Conservation (phyloP, 805 yeast genomes). For the Candida argentea region DNA sequence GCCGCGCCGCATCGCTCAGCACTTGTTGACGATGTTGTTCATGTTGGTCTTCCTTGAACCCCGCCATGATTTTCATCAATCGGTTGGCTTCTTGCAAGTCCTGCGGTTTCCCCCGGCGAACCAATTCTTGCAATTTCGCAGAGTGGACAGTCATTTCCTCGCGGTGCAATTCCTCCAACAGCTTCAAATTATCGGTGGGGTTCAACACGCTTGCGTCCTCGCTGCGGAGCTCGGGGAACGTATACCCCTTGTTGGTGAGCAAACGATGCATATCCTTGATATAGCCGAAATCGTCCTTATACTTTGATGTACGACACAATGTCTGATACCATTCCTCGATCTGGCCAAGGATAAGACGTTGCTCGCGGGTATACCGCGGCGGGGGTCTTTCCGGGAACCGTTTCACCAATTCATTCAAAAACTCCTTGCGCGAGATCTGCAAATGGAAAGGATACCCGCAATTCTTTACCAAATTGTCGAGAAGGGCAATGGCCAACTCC, state of each 20-base stretch:
- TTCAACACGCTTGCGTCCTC: conserved; percentile 91
- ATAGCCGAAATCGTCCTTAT: conserved; percentile 85
- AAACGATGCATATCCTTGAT: conserved; percentile 94
- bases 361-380: conserved; percentile 69
- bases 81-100: conserved; percentile 95
- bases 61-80: conserved; percentile 97
- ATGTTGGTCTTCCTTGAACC: conserved; percentile 77
- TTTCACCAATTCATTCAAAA: conserved; percentile 84
- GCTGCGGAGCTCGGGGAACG: conserved; percentile 81
- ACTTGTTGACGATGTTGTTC: conserved; percentile 70
- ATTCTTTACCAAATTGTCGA: conserved; percentile 90
- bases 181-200: conserved; percentile 78
- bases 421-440: conserved; percentile 91
- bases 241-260: conserved; percentile 80
- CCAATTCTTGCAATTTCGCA: conserved; percentile 91
- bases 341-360: conserved; percentile 74
- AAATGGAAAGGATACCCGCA: conserved; percentile 97
- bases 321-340: conserved; percentile 98
- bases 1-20: conserved; percentile 72
- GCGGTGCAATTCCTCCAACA: conserved; percentile 80
- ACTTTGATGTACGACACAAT: conserved; percentile 77
- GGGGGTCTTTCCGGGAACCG: conserved; percentile 95
- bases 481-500: conserved; percentile 68
- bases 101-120: conserved; percentile 90
- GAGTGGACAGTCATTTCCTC: conserved; percentile 90